Percentiles rank a stretch among this genome's conserved stretches.
phyloP scores from a whole-genome alignment of 2,329 filamentous ascomycete species.

The Exophiala spinifera region DNA sequence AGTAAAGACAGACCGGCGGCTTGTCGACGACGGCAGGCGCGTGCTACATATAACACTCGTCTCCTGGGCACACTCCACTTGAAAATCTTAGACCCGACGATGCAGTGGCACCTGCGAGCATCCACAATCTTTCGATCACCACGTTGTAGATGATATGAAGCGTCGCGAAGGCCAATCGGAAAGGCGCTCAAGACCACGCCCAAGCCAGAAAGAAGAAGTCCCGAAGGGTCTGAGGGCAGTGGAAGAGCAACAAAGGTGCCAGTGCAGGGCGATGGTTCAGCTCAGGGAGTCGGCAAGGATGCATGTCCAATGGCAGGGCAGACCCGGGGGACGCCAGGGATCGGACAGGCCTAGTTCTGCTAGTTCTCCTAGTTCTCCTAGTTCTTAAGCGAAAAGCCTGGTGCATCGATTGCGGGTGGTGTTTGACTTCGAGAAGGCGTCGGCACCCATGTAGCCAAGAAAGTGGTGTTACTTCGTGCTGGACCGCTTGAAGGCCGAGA shows the following conservation, averaged over 20 bases:
- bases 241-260: background rate
- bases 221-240: background rate
- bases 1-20: background rate
- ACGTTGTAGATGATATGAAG: background rate
- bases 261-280: too few relatives aligned
- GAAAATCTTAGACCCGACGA: background rate
- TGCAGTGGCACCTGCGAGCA: background rate
- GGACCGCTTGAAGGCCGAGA: background rate
- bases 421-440: conserved; percentile 20
- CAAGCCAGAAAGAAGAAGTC: background rate
- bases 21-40: background rate
- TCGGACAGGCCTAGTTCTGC: conserved; percentile 11
- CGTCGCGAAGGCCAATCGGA: background rate
- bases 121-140: background rate
- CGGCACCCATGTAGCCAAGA: conserved; percentile 8
- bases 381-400: background rate
- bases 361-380: too few relatives aligned
- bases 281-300: too few relatives aligned
- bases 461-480: conserved; percentile 2
- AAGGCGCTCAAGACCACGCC: background rate
- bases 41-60: conserved; percentile 21
- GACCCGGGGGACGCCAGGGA: too few relatives aligned
- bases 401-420: conserved; percentile 8
- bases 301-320: conserved; percentile 1
- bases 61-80: background rate